Percentiles rank a stretch among this genome's conserved stretches.
phyloP scores from a whole-genome alignment of 345 rosid genomes.

The Arabidopsis arenosa region DNA sequence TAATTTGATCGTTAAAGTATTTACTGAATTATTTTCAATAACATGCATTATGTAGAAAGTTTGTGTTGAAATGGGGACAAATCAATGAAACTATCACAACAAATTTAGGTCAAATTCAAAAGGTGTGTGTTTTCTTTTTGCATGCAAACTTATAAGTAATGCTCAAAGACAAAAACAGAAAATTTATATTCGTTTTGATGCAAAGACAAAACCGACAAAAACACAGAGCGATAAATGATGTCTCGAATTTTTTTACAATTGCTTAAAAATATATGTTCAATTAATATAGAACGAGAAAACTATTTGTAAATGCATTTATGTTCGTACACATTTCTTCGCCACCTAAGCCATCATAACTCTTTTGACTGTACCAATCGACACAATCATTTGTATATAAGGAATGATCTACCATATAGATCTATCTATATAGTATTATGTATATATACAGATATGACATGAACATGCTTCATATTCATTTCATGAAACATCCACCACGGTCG shows the following conservation, averaged over 20 bases:
- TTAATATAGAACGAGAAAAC: neutral
- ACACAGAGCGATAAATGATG: conserved; percentile 34
- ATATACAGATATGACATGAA: conserved; percentile 1
- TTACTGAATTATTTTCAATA: neutral
- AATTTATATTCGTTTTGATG: conserved; percentile 12
- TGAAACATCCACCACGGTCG: neutral
- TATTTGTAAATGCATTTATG: conserved; percentile 31
- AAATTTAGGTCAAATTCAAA: too few species aligned
- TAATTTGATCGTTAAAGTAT: neutral
- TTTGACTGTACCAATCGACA: conserved; percentile 27
- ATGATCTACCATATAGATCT: conserved; percentile 16
- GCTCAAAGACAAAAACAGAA: conserved; percentile 6
- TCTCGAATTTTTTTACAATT: conserved; percentile 5
- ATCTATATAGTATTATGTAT: neutral
- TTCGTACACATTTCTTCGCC: conserved; percentile 29
- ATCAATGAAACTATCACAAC: too few species aligned
- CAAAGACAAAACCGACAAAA: conserved; percentile 35
- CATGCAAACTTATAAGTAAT: neutral
- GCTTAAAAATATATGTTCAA: neutral
- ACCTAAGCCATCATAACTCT: conserved; percentile 30
- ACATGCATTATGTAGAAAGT: too few species aligned
- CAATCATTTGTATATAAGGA: conserved; percentile 32
- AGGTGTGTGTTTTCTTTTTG: too few species aligned
- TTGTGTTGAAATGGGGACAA: too few species aligned
- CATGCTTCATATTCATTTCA: neutral